Conservation (phyloP, 345 rosid species). For the Hirschfeldia incana region DNA sequence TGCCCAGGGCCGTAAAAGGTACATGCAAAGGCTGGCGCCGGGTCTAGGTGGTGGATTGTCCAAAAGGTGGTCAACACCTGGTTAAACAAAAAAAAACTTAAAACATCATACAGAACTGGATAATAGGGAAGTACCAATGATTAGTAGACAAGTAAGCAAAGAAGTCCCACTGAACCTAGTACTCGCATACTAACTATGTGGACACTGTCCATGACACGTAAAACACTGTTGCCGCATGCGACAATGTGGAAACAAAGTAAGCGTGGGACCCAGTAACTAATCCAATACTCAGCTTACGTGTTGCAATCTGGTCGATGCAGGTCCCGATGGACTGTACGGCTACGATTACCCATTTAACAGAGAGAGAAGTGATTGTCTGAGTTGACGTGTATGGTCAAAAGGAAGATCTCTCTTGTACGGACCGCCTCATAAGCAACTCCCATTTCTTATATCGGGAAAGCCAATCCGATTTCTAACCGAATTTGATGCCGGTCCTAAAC, state of each 20-base stretch:
- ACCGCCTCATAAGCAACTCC: slow-evolving; percentile 38
- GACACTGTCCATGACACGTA: background rate
- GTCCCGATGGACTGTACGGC: background rate
- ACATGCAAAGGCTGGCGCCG: too few relatives aligned
- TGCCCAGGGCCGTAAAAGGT: too few relatives aligned
- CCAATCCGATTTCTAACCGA: background rate
- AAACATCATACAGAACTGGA: background rate
- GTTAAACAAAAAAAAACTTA: too few relatives aligned
- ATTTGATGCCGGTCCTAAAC: too few relatives aligned
- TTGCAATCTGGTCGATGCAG: background rate
- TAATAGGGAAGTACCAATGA: background rate
- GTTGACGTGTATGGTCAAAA: slow-evolving; percentile 37
- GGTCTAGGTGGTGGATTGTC: too few relatives aligned
- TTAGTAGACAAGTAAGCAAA: background rate
- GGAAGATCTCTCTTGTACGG: slow-evolving; percentile 35
- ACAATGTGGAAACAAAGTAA: too few relatives aligned
- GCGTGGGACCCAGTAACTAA: background rate
- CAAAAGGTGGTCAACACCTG: too few relatives aligned
- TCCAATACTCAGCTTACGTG: background rate
- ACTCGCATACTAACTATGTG: background rate
- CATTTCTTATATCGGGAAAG: background rate
- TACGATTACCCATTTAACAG: background rate
- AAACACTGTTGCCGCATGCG: too few relatives aligned
- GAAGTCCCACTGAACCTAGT: background rate
- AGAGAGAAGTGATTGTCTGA: background rate